Conservation (phyloP, 164 flowering plant species). For the Tinospora cordifolia region DNA sequence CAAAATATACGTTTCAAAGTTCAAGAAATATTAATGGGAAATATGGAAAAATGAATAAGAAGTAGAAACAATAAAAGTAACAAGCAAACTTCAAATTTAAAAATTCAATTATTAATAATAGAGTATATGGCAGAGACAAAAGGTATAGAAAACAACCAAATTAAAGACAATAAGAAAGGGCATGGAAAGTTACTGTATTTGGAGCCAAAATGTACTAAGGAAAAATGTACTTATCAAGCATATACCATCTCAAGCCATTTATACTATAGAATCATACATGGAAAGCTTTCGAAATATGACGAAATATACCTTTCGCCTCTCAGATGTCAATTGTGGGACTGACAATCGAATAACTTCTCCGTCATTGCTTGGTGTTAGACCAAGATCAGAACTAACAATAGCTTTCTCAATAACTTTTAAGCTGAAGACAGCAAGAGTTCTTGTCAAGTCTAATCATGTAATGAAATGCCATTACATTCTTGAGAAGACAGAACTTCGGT, state of each 20-base stretch:
- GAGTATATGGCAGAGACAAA: no score
- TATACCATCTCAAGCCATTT: not conserved
- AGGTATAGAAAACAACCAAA: not conserved
- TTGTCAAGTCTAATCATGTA: not conserved
- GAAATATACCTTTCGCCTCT: conserved; percentile 74
- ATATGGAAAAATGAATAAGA: no score
- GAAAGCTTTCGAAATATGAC: no score
- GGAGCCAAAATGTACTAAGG: not conserved
- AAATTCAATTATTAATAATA: no score
- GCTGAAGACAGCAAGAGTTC: conserved; percentile 32
- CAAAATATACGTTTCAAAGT: no score
- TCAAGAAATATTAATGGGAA: no score
- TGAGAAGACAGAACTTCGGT: not conserved
- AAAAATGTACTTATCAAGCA: not conserved
- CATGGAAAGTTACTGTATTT: not conserved
- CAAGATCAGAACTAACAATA: conserved; percentile 68
- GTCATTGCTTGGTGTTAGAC: conserved; percentile 84
- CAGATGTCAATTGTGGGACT: conserved; percentile 82
- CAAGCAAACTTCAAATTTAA: no score
- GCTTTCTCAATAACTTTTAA: conserved; percentile 94
- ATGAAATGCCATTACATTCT: not conserved
- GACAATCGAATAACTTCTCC: conserved; percentile 81
- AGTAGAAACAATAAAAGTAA: no score
- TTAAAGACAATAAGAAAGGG: not conserved
- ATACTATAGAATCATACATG: not conserved